Conservation (phyloP, 805 yeast genomes). For the Ascoidea tarda region DNA sequence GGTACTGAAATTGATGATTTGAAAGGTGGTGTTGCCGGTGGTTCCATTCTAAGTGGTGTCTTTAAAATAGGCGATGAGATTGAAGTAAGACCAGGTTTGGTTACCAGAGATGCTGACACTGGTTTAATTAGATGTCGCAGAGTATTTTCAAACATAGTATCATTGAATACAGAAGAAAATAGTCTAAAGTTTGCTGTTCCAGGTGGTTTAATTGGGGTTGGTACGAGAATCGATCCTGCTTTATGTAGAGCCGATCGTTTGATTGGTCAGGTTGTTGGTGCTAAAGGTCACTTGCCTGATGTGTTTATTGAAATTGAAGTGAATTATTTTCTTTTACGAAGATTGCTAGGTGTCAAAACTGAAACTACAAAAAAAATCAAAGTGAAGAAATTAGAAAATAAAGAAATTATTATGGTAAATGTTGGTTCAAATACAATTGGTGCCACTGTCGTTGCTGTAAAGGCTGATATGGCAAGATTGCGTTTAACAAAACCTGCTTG, state of each 20-base stretch:
- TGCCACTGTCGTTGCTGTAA: conserved; percentile 95
- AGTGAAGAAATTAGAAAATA: conserved; percentile 86
- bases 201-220: conserved; percentile 99
- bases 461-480: conserved; percentile 98
- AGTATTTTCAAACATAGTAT: conserved; percentile 84
- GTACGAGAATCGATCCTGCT: conserved; percentile 98
- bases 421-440: conserved; percentile 99
- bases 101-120: conserved; percentile 79
- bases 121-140: conserved; percentile 85
- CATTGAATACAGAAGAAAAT: conserved; percentile 94
- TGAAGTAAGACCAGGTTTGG: conserved; percentile 98
- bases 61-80: conserved; percentile 95
- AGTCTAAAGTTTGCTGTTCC: conserved; percentile 98
- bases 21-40: conserved; percentile 99
- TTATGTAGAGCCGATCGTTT: conserved; percentile 98
- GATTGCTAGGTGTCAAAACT: conserved; percentile 95
- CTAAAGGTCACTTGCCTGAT: conserved; percentile 90
- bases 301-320: conserved; percentile 96
- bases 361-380: conserved; percentile 95
- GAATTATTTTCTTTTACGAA: conserved; percentile 90
- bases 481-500: conserved; percentile 97
- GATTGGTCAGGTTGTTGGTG: conserved; percentile 98
- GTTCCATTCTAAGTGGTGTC: conserved; percentile 93
- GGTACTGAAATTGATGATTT: conserved; percentile 95
- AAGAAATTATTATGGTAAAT: conserved; percentile 97